These are phyloP conservation scores for Ambrosiella cleistominuta DNA, from an alignment of 2,329 filamentous ascomycete genomes.

Conservation along the genomic window DNA sequence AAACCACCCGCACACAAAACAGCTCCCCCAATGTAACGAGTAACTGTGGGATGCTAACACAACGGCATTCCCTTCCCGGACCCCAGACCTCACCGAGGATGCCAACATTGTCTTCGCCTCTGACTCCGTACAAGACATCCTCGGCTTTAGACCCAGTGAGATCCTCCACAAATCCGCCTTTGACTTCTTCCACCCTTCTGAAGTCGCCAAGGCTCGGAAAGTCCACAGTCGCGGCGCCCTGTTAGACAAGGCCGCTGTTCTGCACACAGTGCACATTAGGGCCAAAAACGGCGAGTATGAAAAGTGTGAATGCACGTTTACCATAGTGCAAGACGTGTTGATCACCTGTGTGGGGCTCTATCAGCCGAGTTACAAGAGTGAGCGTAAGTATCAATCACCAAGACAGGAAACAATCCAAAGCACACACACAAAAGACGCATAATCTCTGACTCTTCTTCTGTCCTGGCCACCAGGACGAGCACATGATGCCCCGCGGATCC, in stretches of 20 bases:
- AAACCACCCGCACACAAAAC: slow-evolving; percentile 13
- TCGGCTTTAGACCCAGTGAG: slow-evolving; percentile 62
- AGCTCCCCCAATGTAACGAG: neutral
- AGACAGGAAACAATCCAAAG: neutral
- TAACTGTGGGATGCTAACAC: neutral
- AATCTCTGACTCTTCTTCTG: neutral
- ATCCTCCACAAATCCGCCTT: slow-evolving; percentile 62
- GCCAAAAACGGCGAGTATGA: slow-evolving; percentile 34
- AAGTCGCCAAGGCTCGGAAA: slow-evolving; percentile 55
- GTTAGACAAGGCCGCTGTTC: slow-evolving; percentile 68
- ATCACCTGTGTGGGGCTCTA: slow-evolving; percentile 75
- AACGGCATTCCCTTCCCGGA: neutral
- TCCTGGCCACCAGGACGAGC: slow-evolving; percentile 42
- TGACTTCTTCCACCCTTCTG: slow-evolving; percentile 72
- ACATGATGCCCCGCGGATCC: slow-evolving; percentile 58
- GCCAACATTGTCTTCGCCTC: slow-evolving; percentile 71
- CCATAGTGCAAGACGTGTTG: slow-evolving; percentile 72
- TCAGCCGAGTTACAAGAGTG: slow-evolving; percentile 46
- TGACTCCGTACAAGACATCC: slow-evolving; percentile 65
- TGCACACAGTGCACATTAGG: slow-evolving; percentile 28
- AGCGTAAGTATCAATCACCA: slow-evolving; percentile 41
- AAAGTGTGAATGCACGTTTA: slow-evolving; percentile 76
- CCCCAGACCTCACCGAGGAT: slow-evolving; percentile 51
- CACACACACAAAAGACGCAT: neutral
- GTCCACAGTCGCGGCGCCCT: slow-evolving; percentile 56